Evolutionary conservation across 2,329 filamentous ascomycete genomes (phyloP).

Genomic region (Penicillium hesseltinei): DNA sequence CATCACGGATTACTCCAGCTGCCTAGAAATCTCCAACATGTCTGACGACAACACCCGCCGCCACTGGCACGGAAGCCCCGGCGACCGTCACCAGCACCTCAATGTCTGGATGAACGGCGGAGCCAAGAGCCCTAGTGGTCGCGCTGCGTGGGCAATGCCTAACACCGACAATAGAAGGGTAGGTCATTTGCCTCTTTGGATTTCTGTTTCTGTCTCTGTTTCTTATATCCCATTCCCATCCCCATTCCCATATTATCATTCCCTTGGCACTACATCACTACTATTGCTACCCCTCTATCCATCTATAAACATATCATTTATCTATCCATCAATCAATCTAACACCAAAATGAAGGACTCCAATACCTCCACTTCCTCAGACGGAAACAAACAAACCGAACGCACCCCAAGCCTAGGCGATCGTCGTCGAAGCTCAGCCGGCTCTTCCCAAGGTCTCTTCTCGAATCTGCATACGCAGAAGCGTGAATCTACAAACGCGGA

Average conservation of each 20-base stretch:
- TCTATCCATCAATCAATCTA: neutral
- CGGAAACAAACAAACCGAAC: conserved; percentile 14
- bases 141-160: conserved; percentile 24
- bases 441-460: conserved; percentile 25
- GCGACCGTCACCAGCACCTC: conserved; percentile 36
- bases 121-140: conserved; percentile 21
- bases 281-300: neutral
- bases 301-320: neutral
- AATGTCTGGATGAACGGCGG: conserved; percentile 40
- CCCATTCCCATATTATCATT: neutral
- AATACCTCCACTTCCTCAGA: conserved; percentile 30
- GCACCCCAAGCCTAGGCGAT: conserved; percentile 20
- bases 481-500: conserved; percentile 40
- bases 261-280: neutral
- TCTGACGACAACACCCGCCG: conserved; percentile 26
- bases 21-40: conserved; percentile 19
- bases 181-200: conserved; percentile 14
- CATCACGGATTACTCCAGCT: conserved; percentile 7
- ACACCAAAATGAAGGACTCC: conserved; percentile 24
- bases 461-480: conserved; percentile 46
- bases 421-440: conserved; percentile 29
- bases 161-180: conserved; percentile 29
- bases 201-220: neutral
- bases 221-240: neutral
- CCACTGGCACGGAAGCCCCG: conserved; percentile 37